These are phyloP conservation scores for Pythium phragmiticola DNA, from an alignment of 352 stramenopile species.

Conservation along the genomic window DNA sequence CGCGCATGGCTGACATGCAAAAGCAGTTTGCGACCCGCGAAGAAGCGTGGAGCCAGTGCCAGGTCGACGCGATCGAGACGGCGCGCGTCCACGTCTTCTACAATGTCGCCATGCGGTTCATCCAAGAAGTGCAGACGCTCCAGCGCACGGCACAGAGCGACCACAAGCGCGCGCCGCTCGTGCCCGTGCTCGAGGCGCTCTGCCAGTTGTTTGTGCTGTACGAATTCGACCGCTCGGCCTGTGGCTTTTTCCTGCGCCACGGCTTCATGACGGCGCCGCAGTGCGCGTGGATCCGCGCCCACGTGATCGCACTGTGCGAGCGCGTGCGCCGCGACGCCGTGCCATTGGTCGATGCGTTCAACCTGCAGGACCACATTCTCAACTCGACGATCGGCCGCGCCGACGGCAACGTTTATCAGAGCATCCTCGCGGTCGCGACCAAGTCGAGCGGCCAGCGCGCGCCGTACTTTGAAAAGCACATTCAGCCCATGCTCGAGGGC, in stretches of 20 bases:
- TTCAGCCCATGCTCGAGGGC: slow-evolving; percentile 66
- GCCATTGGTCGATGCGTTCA: slow-evolving; percentile 69
- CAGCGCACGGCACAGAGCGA: slow-evolving; percentile 21
- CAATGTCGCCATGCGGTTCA: slow-evolving; percentile 59
- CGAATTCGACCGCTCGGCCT: slow-evolving; percentile 52
- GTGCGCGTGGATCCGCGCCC: slow-evolving; percentile 42
- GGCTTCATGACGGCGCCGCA: slow-evolving; percentile 58
- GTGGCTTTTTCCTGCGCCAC: slow-evolving; percentile 54
- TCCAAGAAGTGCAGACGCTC: slow-evolving; percentile 52
- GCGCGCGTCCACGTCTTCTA: slow-evolving; percentile 78
- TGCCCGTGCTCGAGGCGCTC: slow-evolving; percentile 55
- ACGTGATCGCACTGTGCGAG: slow-evolving; percentile 42
- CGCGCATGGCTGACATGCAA: slow-evolving; percentile 31
- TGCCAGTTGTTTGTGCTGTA: slow-evolving; percentile 78
- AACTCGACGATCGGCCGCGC: slow-evolving; percentile 63
- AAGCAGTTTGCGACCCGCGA: slow-evolving; percentile 15
- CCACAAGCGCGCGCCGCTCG: slow-evolving; percentile 28
- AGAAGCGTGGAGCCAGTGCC: slow-evolving; percentile 62
- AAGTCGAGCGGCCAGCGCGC: slow-evolving; percentile 36
- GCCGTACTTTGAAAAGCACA: slow-evolving; percentile 52
- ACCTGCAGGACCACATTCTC: slow-evolving; percentile 66
- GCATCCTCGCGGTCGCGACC: slow-evolving; percentile 44
- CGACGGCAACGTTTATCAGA: slow-evolving; percentile 78
- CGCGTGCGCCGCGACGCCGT: slow-evolving; percentile 62
- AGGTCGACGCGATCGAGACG: slow-evolving; percentile 72